Base-by-base conservation (phyloP, 768 basidiomycete genomes). In the Sutorius australiensis region DNA sequence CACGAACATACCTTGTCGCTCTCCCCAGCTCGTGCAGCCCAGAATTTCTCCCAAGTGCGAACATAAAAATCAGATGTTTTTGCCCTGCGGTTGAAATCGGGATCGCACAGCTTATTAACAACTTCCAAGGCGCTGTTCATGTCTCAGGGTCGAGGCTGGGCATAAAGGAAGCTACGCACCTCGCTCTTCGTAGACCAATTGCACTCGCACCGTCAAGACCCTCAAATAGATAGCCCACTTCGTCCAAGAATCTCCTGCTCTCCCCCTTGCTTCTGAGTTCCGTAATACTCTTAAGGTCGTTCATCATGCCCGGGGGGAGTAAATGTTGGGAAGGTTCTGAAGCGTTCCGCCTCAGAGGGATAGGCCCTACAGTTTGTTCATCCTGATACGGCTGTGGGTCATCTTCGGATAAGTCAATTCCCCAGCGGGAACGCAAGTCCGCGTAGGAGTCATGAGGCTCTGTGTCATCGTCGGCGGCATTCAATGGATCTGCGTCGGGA, bases 191-290 rank as follows among this genome's bases (percentile, higher is more conserved):
- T 24, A 92, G 74, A 2, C 79, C 76, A 42, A 83, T 60, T 10
- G 77, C 74, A 14, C 76, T 78, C 14, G 73, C 73, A 10, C 67
- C 59, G 27, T 82, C 80, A 69, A 92, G 77, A 0, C 91, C 89
- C 67, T 93, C 91, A 55, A 92, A 87, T 5, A 92, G 69, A 69
- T 92, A 93, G 0, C 91, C 91, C 3, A 91, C 80, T 61, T 92
- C 90, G 55, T 93, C 91, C 39, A 91, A 67, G 63, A 92, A 92
- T 14, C 88, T 74, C 56, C 90, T 75, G 49, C 77, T 84, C 70
- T 92, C 89, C 12, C 91, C 91, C 65, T 88, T 89, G 62, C 80
- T 87, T 51, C 89, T 72, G 36, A 92, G 73, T 57, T 92, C 90
- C 0, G 87, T 86, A 40, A 92, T 88, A 54, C 87, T 89, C 69